Evolutionary conservation across 169 alveolate genomes (phyloP).

Genomic region (Amoebophrya sp.): DNA sequence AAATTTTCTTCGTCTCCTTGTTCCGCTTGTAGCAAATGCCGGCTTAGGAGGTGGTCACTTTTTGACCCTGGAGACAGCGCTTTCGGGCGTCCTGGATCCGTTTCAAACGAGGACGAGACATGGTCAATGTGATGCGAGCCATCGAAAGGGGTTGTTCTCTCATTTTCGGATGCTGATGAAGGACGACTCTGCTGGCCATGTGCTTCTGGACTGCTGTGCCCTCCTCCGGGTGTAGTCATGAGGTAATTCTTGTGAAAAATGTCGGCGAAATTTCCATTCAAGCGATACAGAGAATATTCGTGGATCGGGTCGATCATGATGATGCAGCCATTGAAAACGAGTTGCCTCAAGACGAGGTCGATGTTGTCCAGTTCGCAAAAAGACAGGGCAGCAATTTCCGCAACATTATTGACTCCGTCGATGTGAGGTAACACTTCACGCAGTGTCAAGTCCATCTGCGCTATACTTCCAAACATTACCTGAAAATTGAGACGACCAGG

Average conservation of each 20-base stretch:
- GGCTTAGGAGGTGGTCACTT: no score
- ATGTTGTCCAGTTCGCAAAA: neutral
- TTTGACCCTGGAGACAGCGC: no score
- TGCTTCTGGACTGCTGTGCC: no score
- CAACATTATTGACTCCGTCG: neutral
- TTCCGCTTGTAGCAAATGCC: no score
- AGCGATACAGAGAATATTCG: neutral
- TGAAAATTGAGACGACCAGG: neutral
- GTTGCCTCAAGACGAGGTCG: neutral
- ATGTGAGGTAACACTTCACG: neutral
- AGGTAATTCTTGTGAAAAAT: neutral
- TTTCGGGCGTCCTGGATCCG: no score
- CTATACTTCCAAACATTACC: neutral
- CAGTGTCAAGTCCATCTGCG: neutral
- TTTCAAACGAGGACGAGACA: no score
- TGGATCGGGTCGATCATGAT: neutral
- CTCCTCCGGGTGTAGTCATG: neutral
- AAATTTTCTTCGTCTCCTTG: no score
- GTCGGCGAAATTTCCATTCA: neutral
- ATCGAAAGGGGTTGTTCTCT: no score
- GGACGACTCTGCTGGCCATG: no score
- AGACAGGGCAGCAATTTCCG: neutral
- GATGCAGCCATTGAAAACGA: neutral
- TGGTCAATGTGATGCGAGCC: no score
- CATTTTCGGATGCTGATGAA: no score